Evolutionary conservation across 495 filamentous ascomycete species (phyloP), one percentile per base, ranked within the genome.

Genomic region (Aspergillus affinis): DNA sequence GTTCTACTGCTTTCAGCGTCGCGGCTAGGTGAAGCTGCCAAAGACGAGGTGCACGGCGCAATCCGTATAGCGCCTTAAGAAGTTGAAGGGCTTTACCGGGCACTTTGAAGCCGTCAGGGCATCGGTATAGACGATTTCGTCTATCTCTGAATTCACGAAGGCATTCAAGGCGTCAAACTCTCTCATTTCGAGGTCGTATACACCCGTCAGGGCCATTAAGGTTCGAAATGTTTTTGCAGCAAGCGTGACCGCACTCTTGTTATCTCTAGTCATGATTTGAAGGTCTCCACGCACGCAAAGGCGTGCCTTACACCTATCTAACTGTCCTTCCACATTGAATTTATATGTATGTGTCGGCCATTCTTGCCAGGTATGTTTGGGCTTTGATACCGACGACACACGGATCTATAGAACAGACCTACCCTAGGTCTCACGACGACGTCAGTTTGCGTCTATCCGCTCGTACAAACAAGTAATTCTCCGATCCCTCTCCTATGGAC

Each of bases 1-100:
- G 50, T 7, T 51, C 65, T 18, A 72, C 46, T 4, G 63, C 8
- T 51, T 64, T 23, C 69, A 48, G 5, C 64, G 55, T 17, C 9
- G 0, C 2, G 71, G 54, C 8, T 4, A 30, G 29, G 8, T 30
- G 4, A 4, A 19, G 64, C 61, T 41, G 60, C 65, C 61, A 73
- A 20, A 73, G 55, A 0, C 54, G 45, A 20, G 62, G 62, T 13
- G 69, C 64, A 41, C 59, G 58, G 9, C 67, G 48, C 7, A 72
- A 57, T 23, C 67, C 69, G 51, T 72, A 72, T 19, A 72, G 41
- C 2, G 67, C 69, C 54, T 55, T 52, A 6, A 23, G 18, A n/a
- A 67, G 50, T 19, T 26, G 46, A 20, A 64, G 57, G 10, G 59
- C 55, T 26, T 26, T 23, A 13, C 26, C 51, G 0, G 23, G 48